These are phyloP conservation scores for Globisporangium paroecandrum DNA, from an alignment of 352 stramenopile species.

Conservation along the genomic window DNA sequence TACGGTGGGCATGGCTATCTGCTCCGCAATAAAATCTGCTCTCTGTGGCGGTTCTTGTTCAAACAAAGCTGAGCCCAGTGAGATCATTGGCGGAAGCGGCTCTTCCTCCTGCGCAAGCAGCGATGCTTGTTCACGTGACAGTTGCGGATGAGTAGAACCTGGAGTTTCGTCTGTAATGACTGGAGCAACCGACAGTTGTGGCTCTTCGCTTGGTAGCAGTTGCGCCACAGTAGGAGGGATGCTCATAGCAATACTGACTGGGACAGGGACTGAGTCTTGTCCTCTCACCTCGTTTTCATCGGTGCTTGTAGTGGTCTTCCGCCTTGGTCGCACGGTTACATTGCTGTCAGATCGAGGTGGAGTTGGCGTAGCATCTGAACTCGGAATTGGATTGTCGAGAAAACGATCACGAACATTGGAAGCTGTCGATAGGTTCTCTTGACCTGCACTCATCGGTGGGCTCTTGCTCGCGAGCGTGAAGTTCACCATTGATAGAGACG, in stretches of 20 bases:
- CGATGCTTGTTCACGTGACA: neutral
- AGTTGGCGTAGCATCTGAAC: conserved; percentile 5
- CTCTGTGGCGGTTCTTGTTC: neutral
- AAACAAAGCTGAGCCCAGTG: conserved; percentile 1
- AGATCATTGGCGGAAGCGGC: conserved; percentile 2
- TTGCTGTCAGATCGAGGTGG: conserved; percentile 13
- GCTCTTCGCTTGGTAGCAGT: neutral
- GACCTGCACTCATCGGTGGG: neutral
- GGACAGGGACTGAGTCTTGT: conserved; percentile 1
- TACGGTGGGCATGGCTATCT: neutral
- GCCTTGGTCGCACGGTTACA: conserved; percentile 12
- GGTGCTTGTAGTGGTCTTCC: neutral
- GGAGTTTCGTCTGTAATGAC: neutral
- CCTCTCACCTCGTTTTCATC: neutral
- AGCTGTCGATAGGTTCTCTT: neutral
- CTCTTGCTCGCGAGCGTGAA: neutral
- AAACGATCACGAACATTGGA: conserved; percentile 6
- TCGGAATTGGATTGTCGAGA: conserved; percentile 15
- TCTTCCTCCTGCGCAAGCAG: neutral
- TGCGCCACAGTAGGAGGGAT: neutral
- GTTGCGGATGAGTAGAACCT: neutral
- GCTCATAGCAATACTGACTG: neutral
- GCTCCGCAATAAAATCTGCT: neutral
- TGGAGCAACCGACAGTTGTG: neutral
- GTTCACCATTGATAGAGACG: conserved; percentile 2